Conservation (phyloP, 164 flowering plant species). For the Magnolia kwangsiensis region DNA sequence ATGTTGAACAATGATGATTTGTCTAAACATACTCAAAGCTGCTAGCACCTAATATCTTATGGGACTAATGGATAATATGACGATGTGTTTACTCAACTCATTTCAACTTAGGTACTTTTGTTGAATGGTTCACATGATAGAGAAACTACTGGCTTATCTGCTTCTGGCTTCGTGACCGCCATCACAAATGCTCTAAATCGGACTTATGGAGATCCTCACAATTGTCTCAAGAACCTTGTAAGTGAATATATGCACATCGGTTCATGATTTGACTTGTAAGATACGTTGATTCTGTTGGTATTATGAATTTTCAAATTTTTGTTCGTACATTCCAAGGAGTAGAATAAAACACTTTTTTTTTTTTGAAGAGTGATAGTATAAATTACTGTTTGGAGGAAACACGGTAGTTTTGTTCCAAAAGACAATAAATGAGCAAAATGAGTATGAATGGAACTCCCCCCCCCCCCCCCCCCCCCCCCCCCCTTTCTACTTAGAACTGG, state of each 20-base stretch:
- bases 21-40: not conserved
- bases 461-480: too few species aligned
- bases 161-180: slow-evolving; percentile 85
- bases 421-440: not conserved
- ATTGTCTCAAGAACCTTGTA: slow-evolving; percentile 61
- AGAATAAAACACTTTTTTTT: too few species aligned
- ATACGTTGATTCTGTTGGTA: not conserved
- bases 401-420: not conserved
- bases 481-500: too few species aligned
- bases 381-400: not conserved
- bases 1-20: not conserved
- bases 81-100: slow-evolving; percentile 1
- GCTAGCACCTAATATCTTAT: not conserved
- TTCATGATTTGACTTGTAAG: not conserved
- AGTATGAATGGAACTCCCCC: too few species aligned
- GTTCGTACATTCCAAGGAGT: not conserved
- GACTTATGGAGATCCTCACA: slow-evolving; percentile 64
- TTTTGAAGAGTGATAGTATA: not conserved
- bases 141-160: slow-evolving; percentile 76
- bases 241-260: slow-evolving; percentile 24
- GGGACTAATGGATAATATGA: not conserved
- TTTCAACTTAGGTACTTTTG: slow-evolving; percentile 62
- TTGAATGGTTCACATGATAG: slow-evolving; percentile 86
- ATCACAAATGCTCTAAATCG: slow-evolving; percentile 90
- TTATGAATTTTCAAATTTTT: not conserved